Evolutionary conservation across 208 protist species (phyloP).

Genomic region (Porcisia deanei): DNA sequence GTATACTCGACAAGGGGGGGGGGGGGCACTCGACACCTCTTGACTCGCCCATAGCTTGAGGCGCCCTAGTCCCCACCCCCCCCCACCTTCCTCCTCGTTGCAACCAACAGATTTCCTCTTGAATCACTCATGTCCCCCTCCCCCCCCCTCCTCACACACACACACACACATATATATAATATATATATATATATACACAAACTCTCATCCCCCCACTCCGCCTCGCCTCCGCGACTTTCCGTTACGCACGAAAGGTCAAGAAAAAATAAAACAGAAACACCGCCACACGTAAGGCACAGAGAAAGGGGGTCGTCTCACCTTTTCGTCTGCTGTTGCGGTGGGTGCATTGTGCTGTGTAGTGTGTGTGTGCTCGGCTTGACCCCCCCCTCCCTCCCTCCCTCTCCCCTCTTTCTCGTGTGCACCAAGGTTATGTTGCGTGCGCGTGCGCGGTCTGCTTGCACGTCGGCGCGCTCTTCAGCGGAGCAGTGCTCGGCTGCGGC

Average conservation of each 20-base stretch:
- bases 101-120: neutral
- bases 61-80: too few species aligned
- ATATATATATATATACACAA: neutral
- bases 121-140: neutral
- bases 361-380: too few species aligned
- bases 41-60: too few species aligned
- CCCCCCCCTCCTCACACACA: neutral
- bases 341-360: too few species aligned
- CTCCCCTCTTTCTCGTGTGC: neutral
- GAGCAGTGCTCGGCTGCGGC: constrained; percentile 24
- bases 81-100: too few species aligned
- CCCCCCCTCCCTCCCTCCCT: neutral
- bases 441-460: constrained; percentile 15
- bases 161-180: neutral
- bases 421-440: constrained; percentile 23
- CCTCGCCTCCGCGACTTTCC: neutral
- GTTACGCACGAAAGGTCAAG: too few species aligned
- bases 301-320: too few species aligned
- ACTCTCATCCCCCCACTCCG: neutral
- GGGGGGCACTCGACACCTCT: too few species aligned
- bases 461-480: constrained; percentile 20
- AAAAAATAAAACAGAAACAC: too few species aligned
- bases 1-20: too few species aligned
- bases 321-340: too few species aligned
- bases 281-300: too few species aligned